Percentiles rank a stretch among this genome's conserved stretches.
These are phyloP conservation scores for Mycena alexandri DNA, from an alignment of 768 basidiomycete species.

Conservation along the genomic window DNA sequence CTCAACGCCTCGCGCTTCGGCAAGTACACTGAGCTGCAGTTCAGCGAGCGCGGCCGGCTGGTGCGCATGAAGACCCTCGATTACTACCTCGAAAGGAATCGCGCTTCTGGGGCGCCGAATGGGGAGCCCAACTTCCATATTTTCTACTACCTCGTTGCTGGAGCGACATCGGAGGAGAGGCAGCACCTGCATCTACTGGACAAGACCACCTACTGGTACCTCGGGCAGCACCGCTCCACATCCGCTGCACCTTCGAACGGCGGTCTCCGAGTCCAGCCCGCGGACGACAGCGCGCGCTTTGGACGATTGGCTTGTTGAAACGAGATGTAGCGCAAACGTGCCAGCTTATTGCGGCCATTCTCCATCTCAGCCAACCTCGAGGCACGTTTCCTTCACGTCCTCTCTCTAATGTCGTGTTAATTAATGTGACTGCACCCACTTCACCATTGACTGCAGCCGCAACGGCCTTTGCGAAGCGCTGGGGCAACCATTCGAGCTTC, in stretches of 20 bases:
- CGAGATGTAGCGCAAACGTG: conserved; percentile 95
- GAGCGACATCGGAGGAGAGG: conserved; percentile 89
- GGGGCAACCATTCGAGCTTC: conserved; percentile 96
- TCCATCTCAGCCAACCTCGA: conserved; percentile 97
- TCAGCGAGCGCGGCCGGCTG: conserved; percentile 90
- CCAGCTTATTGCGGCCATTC: conserved; percentile 94
- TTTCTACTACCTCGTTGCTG: conserved; percentile 96
- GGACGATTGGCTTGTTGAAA: conserved; percentile 93
- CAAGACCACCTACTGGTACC: conserved; percentile 86
- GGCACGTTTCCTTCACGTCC: too few species aligned
- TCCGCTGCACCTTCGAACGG: conserved; percentile 51
- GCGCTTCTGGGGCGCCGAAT: conserved; percentile 88
- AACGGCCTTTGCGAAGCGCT: conserved; percentile 93
- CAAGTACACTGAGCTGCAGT: conserved; percentile 98
- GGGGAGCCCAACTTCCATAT: conserved; percentile 98
- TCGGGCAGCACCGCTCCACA: conserved; percentile 74
- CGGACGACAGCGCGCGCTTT: conserved; percentile 88
- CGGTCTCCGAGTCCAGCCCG: conserved; percentile 56
- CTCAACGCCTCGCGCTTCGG: conserved; percentile 97
- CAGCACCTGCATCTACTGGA: conserved; percentile 89
- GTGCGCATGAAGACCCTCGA: conserved; percentile 95
- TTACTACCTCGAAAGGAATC: conserved; percentile 93
- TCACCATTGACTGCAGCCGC: conserved; percentile 82
- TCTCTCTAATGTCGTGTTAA: too few species aligned
- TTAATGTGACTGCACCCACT: conserved; percentile 48